Base-by-base conservation (phyloP, 2,329 filamentous ascomycete species). In the Neophaeococcomyces aloes region DNA sequence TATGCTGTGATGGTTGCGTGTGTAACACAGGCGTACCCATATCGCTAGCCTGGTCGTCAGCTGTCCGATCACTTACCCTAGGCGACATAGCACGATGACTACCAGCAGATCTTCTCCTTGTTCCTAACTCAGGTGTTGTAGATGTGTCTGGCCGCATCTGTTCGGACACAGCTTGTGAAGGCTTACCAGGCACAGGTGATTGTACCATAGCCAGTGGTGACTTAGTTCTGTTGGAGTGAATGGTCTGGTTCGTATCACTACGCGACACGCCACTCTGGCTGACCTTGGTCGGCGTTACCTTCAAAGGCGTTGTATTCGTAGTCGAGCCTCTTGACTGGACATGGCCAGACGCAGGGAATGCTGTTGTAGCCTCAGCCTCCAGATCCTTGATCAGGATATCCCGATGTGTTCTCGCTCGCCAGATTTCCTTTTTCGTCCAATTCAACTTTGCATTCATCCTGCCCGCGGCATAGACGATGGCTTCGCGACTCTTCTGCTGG, bases 351-450 rank as follows among this genome's bases (percentile, higher is more conserved):
- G 47, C 42, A 25, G 34, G 57, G 61, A 45, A 57, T 46, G 50
- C 46, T 49, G 42, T 4, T 39, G 49, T 27, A 43, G 57, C 50
- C 56, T 94, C 88, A 53, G 94, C 86, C 43, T 89, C 83, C 7
- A 96, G 68, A 59, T 98, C 91, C 62, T 87, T 74, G 4, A 79
- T 70, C 15, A 98, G 67, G 48, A 96, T 88, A 56, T 95, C 89
- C 32, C 82, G 80, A 61, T 98, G 88, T 52, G 88, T 95, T 57
- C 79, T 89, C 56, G 89, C 76, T 42, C 81, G 83, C 86, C 88
- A 95, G 15, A 95, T 91, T 53, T 94, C 86, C 60, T 93, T 82
- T 48, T 89, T 76, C n/a, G 82, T 80, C 89, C 89, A 95, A 60
- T 91, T 94, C 48, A 98, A 67, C 59, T 89, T 87, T 3, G 86